These are phyloP conservation scores for Fraxinus platypoda DNA, from an alignment of 305 asterid species.

Conservation along the genomic window DNA sequence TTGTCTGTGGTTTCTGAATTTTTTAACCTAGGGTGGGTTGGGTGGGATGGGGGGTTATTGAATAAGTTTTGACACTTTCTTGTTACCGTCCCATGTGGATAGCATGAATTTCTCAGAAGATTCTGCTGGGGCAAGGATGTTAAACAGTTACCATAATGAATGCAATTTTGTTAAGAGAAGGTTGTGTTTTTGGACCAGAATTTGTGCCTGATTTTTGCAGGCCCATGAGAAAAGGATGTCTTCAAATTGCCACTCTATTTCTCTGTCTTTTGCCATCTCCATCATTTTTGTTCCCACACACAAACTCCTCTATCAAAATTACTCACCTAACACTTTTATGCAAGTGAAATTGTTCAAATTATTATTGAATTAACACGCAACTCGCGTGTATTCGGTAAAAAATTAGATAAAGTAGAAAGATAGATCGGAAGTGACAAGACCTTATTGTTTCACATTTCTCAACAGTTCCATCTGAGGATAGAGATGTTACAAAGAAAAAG, in stretches of 20 bases:
- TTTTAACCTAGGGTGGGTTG: too few relatives aligned
- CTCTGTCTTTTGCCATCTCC: constrained; percentile 28
- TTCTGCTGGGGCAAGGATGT: constrained; percentile 53
- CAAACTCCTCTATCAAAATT: constrained; percentile 24
- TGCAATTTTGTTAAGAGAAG: constrained; percentile 31
- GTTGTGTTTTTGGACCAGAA: constrained; percentile 37
- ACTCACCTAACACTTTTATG: constrained; percentile 1
- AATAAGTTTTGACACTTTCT: constrained; percentile 27
- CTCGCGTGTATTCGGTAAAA: background rate
- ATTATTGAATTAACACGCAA: background rate
- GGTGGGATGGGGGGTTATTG: background rate
- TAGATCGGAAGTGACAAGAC: background rate
- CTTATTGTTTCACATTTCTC: constrained; percentile 26
- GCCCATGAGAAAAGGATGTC: constrained; percentile 48
- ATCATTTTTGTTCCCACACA: constrained; percentile 25
- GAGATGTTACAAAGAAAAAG: constrained; percentile 31
- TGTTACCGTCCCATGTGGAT: constrained; percentile 48
- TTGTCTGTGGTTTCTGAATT: background rate
- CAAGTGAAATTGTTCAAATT: background rate
- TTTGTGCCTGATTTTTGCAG: constrained; percentile 57
- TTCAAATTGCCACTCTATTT: constrained; percentile 11
- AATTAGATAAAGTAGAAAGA: background rate
- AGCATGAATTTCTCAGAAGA: constrained; percentile 41
- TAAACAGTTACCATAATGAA: constrained; percentile 53
- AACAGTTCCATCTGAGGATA: constrained; percentile 34